These are phyloP conservation scores for Stereum hirsutum DNA, from an alignment of 1,284 basidiomycete genomes.

Conservation along the genomic window DNA sequence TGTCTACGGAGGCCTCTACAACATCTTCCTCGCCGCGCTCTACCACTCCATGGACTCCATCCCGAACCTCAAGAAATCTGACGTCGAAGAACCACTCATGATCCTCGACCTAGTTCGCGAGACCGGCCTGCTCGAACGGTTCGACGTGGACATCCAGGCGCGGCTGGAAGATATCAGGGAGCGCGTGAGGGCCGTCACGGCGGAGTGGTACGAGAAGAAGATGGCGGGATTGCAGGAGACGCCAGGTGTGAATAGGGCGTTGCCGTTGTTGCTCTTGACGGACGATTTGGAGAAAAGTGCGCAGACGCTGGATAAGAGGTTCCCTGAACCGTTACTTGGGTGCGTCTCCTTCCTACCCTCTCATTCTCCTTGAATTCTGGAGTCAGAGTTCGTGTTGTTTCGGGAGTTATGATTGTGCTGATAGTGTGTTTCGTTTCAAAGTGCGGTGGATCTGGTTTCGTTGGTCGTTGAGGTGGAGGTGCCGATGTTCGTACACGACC, in stretches of 20 bases:
- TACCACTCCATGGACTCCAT: slow-evolving; percentile 78
- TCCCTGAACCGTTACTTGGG: slow-evolving; percentile 77
- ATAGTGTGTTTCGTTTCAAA: slow-evolving; percentile 22
- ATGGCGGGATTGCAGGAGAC: slow-evolving; percentile 57
- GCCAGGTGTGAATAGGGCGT: slow-evolving; percentile 68
- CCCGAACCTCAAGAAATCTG: slow-evolving; percentile 61
- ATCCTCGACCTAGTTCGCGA: slow-evolving; percentile 69
- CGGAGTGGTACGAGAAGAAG: slow-evolving; percentile 63
- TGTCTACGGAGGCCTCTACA: slow-evolving; percentile 72
- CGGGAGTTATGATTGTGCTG: neutral
- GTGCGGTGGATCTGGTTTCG: slow-evolving; percentile 74
- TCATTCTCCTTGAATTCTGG: neutral
- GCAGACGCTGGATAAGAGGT: slow-evolving; percentile 78
- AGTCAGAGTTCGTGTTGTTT: neutral
- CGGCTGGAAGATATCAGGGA: slow-evolving; percentile 66
- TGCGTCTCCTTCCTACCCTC: slow-evolving; percentile 25
- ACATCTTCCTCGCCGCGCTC: slow-evolving; percentile 77
- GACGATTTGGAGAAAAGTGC: slow-evolving; percentile 85
- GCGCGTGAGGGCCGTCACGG: slow-evolving; percentile 59
- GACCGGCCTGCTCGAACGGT: slow-evolving; percentile 57
- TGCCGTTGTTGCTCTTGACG: slow-evolving; percentile 76
- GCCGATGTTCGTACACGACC: slow-evolving; percentile 69
- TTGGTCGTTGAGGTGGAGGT: slow-evolving; percentile 67
- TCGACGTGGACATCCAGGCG: slow-evolving; percentile 55
- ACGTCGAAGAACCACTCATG: slow-evolving; percentile 53